phyloP scores from a whole-genome alignment of 345 rosid species.

The Murraya paniculata region DNA sequence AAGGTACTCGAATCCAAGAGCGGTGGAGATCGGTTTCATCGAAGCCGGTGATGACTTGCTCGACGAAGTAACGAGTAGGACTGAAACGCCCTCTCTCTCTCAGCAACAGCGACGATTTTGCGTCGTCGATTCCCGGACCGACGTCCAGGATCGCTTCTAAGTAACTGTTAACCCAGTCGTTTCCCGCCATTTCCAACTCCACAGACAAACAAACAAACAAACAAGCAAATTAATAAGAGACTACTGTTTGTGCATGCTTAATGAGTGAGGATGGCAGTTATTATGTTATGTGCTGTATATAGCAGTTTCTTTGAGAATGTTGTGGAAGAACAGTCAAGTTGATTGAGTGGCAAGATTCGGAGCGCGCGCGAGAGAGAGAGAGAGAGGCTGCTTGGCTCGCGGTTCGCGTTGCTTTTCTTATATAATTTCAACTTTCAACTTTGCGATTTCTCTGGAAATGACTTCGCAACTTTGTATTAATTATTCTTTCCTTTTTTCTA shows the following conservation, averaged over 20 bases:
- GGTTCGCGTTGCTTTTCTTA: not conserved
- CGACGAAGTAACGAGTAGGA: constrained; percentile 75
- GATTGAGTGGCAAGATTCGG: not conserved
- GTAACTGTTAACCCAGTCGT: constrained; percentile 73
- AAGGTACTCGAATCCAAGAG: constrained; percentile 65
- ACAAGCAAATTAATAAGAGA: not conserved
- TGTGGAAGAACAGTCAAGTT: no score
- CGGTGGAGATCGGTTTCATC: constrained; percentile 95
- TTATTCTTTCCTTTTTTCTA: not conserved
- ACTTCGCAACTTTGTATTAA: not conserved
- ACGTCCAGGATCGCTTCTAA: constrained; percentile 67
- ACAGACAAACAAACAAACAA: not conserved
- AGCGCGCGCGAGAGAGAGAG: no score
- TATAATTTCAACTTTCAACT: not conserved
- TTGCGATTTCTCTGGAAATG: constrained; percentile 4
- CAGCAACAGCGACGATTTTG: constrained; percentile 55
- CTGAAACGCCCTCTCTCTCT: constrained; percentile 81
- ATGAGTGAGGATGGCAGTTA: not conserved
- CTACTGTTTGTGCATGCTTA: no score
- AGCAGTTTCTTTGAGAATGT: no score
- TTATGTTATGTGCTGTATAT: no score
- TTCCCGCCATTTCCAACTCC: constrained; percentile 51
- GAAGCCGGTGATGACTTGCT: constrained; percentile 73
- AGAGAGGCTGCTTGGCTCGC: no score
- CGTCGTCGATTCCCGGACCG: constrained; percentile 45